Base-by-base conservation (phyloP, 305 asterid species). In the Fraxinus xanthoxyloides region DNA sequence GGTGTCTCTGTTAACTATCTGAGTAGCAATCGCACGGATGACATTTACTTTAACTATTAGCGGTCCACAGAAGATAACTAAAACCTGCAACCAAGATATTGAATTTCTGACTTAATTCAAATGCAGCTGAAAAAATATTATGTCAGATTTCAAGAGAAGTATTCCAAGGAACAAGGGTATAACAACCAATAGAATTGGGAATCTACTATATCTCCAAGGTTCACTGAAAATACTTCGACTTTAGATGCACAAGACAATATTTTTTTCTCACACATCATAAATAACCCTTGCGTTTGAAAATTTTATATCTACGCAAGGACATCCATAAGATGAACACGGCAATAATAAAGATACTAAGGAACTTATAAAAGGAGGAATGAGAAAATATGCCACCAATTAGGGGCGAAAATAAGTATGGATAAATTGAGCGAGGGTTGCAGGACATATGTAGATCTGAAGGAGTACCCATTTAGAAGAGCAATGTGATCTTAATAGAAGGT, bases 41-140 rank as follows among this genome's bases (percentile, higher is more conserved):
- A 40, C 78, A 79, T 88, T 85, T 21, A 94, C 88, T 88, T 94
- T 95, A 43, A 94, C 89, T 7, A 80, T 79, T 59, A 65, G 75
- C 6, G 90, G 90, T 80, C 88, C 89, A 70, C 92, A 92, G 87
- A 90, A 95, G 63, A 92, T 56, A 78, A 88, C 98, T 77, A 88
- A 87, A 86, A 88, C 87, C 98, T 95, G 97, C 85, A 79, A 70
- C 65, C 46, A 59, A 75, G 83, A 87, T 34, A 72, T 76, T 17
- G 23, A 67, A 81, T 67, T 82, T 54, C 69, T 77, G 31, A 83
- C 26, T 24, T 30, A 30, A 77, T 76, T 79, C 79, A 80, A 72
- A 32, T 63, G 38, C 61, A 54, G 78, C 75, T 46, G 19, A 56
- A 51, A 78, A 79, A 59, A 40, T 8, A 31, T 67, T 73, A 35